Evolutionary conservation across 352 stramenopile species (phyloP).

Genomic region (Pythium graminicola): DNA sequence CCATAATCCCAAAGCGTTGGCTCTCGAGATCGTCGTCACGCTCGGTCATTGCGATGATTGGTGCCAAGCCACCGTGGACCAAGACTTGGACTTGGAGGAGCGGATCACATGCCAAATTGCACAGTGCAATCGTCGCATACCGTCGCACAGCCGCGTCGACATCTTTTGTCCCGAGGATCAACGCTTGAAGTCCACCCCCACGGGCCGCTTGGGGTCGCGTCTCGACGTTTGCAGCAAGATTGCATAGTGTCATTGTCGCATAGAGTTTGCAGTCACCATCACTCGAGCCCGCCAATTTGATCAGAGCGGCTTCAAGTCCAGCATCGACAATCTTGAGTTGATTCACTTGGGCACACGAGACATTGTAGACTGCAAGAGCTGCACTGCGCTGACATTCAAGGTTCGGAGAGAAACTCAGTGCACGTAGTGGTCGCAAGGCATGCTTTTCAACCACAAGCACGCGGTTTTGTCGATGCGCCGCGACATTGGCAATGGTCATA

Average conservation of each 20-base stretch:
- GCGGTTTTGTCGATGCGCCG: constrained; percentile 84
- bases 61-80: constrained; percentile 88
- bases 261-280: constrained; percentile 93
- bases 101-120: constrained; percentile 91
- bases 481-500: constrained; percentile 94
- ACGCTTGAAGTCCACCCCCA: constrained; percentile 88
- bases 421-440: constrained; percentile 70
- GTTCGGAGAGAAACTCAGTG: constrained; percentile 70
- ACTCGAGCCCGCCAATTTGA: constrained; percentile 69
- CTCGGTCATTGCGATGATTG: constrained; percentile 80
- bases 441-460: constrained; percentile 84
- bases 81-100: constrained; percentile 90
- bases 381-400: constrained; percentile 89
- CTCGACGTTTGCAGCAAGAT: constrained; percentile 92
- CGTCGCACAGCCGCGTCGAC: constrained; percentile 72
- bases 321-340: constrained; percentile 87
- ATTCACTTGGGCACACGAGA: constrained; percentile 89
- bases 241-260: constrained; percentile 93
- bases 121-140: constrained; percentile 94
- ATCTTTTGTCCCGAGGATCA: constrained; percentile 86
- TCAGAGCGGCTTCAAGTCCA: constrained; percentile 82
- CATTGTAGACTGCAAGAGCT: constrained; percentile 92
- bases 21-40: constrained; percentile 62
- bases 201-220: constrained; percentile 82
- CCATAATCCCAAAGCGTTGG: constrained; percentile 92